Evolutionary conservation across 2,329 filamentous ascomycete species (phyloP).

Genomic region (Cadophora sp.): DNA sequence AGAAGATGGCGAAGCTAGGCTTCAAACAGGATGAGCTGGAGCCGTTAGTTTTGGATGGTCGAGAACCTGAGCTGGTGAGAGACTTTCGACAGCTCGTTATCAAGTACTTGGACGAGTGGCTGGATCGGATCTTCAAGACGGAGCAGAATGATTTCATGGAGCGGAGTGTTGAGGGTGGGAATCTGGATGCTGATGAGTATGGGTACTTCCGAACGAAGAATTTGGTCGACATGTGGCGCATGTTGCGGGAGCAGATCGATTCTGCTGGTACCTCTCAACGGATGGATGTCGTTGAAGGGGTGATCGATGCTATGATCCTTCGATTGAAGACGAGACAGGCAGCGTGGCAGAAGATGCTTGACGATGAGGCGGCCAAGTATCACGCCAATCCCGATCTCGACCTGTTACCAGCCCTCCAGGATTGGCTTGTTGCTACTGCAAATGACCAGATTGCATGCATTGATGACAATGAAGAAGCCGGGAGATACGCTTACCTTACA

Average conservation of each 20-base stretch:
- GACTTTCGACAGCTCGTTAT: conserved; percentile 97
- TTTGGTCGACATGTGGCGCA: conserved; percentile 93
- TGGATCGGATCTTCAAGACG: conserved; percentile 85
- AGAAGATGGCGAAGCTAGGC: conserved; percentile 92
- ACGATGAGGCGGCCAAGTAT: conserved; percentile 82
- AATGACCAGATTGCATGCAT: conserved; percentile 99
- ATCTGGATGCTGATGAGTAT: conserved; percentile 86
- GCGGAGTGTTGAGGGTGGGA: conserved; percentile 73
- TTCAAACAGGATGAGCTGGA: conserved; percentile 77
- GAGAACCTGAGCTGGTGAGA: conserved; percentile 87
- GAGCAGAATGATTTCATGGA: conserved; percentile 84
- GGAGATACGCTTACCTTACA: conserved; percentile 80
- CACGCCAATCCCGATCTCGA: conserved; percentile 65
- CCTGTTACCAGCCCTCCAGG: conserved; percentile 81
- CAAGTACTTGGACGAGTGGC: conserved; percentile 95
- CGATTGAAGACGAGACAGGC: conserved; percentile 83
- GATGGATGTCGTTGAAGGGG: conserved; percentile 89
- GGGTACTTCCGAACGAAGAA: conserved; percentile 93
- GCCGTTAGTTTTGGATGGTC: conserved; percentile 88
- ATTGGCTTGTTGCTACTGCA: conserved; percentile 95
- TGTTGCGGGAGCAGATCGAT: conserved; percentile 91
- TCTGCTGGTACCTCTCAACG: conserved; percentile 86
- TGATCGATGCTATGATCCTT: conserved; percentile 94
- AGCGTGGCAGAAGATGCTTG: conserved; percentile 86
- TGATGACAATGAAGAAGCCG: conserved; percentile 83